phyloP scores from a whole-genome alignment of 345 rosid species.

The Boechera retrofracta region DNA sequence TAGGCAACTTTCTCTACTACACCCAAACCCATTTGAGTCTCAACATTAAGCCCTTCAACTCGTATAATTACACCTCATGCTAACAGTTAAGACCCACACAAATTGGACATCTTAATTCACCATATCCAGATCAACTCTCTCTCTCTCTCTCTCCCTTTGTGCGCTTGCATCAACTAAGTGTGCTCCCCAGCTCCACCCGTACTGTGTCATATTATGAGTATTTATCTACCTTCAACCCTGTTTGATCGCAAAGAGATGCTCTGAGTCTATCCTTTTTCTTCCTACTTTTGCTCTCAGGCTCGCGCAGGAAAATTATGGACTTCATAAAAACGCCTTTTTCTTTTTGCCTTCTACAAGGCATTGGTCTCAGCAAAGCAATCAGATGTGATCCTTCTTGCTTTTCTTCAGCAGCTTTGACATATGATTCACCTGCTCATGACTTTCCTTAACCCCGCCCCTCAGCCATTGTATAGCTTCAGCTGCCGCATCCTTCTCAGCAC shows the following conservation, averaged over 20 bases:
- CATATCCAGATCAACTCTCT: background rate
- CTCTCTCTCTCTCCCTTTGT: background rate
- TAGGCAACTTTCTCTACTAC: conserved; percentile 27
- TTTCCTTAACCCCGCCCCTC: conserved; percentile 59
- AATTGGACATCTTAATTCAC: conserved; percentile 10
- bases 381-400: conserved; percentile 70
- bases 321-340: background rate
- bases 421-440: conserved; percentile 57
- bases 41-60: background rate
- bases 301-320: conserved; percentile 4
- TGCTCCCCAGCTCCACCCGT: conserved; percentile 14
- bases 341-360: conserved; percentile 18
- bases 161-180: background rate
- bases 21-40: conserved; percentile 7
- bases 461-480: conserved; percentile 89
- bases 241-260: conserved; percentile 8
- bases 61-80: conserved; percentile 18
- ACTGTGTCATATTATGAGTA: conserved; percentile 16
- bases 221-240: background rate
- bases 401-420: conserved; percentile 77
- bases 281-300: conserved; percentile 12
- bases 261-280: conserved; percentile 2
- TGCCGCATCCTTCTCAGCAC: conserved; percentile 96
- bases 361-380: conserved; percentile 34
- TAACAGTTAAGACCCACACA: conserved; percentile 17